Evolutionary conservation across 1,139 yeast species (phyloP), one percentile per base, ranked within the genome.

Genomic region (Kurtzmaniella quercitrusa): DNA sequence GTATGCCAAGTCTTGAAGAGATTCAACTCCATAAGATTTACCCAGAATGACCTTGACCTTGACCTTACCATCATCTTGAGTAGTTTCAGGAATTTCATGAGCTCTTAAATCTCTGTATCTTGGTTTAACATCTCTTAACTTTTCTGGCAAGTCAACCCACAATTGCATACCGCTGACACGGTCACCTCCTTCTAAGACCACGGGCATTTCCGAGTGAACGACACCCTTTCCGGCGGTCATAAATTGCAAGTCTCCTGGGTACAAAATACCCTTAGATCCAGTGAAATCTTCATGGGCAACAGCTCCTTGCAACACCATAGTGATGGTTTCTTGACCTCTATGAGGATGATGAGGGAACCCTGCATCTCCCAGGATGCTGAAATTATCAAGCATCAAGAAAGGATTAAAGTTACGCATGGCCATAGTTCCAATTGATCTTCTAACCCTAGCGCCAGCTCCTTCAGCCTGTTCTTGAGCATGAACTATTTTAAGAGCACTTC

Each of bases 301-400:
- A 45, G 80, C 82, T 40, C 96, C 96, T 44, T 79, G 72, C 46
- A 82, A 63, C 44, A 89, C 67, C 54, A 83, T 79, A 3, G 96
- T 84, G 47, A 89, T 80, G 22, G 96, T 89, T 62, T 88, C 96
- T 63, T 87, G 94, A 23, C 96, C 96, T 47, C 88, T 77, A 61
- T 89, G 97, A 20, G 96, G 96, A 59, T 89, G 97, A 53, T 87
- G 93, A 5, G 96, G 96, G 67, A 88, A 88, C 0, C 94, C 94
- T n/a, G 88, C 87, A 40, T 68, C 60, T 11, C 68, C 71, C 8
- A 57, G 50, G 42, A 62, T 57, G n/a, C 59, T 48, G 61, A 88
- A 88, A 58, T 88, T 95, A 58, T 89, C 97, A 41, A 88, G 71
- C 84, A 89, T 74, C 47, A 89, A 68, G 59, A 89, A 89, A 4